Conservation (phyloP, 768 basidiomycete genomes). For the Russula dissimulans region DNA sequence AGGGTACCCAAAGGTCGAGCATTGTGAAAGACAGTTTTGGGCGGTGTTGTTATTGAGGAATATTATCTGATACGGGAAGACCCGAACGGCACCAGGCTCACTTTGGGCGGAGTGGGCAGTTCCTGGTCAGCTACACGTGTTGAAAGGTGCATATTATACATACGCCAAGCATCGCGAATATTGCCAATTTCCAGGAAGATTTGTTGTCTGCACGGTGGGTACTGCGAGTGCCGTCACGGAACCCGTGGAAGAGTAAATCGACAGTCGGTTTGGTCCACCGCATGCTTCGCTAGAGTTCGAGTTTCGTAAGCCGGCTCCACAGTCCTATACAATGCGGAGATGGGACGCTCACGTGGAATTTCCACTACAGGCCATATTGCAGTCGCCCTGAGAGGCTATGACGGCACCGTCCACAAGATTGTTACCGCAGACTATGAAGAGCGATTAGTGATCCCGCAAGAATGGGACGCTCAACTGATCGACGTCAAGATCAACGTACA, state of each 20-base stretch:
- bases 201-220: slow-evolving; percentile 44
- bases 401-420: slow-evolving; percentile 52
- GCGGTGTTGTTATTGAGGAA: slow-evolving; percentile 56
- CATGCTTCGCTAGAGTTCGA: slow-evolving; percentile 45
- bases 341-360: slow-evolving; percentile 42
- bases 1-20: slow-evolving; percentile 61
- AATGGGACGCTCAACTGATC: neutral
- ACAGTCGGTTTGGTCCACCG: slow-evolving; percentile 61
- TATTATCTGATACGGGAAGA: slow-evolving; percentile 56
- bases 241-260: slow-evolving; percentile 49
- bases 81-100: slow-evolving; percentile 35
- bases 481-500: slow-evolving; percentile 31
- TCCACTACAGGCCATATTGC: slow-evolving; percentile 70
- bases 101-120: slow-evolving; percentile 27
- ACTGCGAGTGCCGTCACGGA: slow-evolving; percentile 48
- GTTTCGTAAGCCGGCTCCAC: neutral
- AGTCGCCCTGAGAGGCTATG: slow-evolving; percentile 38
- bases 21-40: slow-evolving; percentile 55
- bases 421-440: slow-evolving; percentile 57
- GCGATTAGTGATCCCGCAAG: neutral
- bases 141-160: slow-evolving; percentile 15
- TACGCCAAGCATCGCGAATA: slow-evolving; percentile 64
- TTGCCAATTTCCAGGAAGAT: slow-evolving; percentile 53
- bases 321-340: neutral
- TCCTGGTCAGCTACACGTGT: no score